Evolutionary conservation across 2,329 filamentous ascomycete genomes (phyloP).

Genomic region (Monosporascus sp.): DNA sequence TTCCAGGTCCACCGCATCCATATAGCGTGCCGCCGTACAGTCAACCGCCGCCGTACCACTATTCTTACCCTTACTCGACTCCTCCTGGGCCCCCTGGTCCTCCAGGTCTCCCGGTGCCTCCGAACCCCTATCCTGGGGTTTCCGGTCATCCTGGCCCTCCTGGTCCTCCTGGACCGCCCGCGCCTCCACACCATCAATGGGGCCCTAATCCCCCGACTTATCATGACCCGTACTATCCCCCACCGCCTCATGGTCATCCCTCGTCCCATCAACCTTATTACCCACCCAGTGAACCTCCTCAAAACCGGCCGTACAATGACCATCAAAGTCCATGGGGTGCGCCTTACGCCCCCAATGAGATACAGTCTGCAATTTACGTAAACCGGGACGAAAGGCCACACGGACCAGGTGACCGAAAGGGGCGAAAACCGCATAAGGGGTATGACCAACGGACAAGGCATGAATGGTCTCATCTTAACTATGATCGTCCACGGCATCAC

Average conservation of each 20-base stretch:
- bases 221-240: not conserved
- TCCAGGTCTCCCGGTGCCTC: not conserved
- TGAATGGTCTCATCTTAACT: not conserved
- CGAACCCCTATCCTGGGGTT: not conserved
- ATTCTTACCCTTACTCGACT: not conserved
- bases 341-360: not conserved
- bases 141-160: not conserved
- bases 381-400: not conserved
- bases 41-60: not conserved
- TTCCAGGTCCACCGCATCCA: not conserved
- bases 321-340: not conserved
- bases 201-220: not conserved
- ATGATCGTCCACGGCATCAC: not conserved
- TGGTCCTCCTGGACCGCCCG: not conserved
- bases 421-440: not conserved
- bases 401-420: not conserved
- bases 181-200: not conserved
- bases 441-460: not conserved
- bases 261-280: constrained; percentile 8
- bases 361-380: not conserved
- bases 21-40: not conserved
- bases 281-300: not conserved
- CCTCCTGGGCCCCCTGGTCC: not conserved
- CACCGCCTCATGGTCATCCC: constrained; percentile 1
- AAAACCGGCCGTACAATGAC: not conserved